Evolutionary conservation across 1,284 basidiomycete species (phyloP), one percentile per base, ranked within the genome.

Genomic region (Bjerkandera adusta): DNA sequence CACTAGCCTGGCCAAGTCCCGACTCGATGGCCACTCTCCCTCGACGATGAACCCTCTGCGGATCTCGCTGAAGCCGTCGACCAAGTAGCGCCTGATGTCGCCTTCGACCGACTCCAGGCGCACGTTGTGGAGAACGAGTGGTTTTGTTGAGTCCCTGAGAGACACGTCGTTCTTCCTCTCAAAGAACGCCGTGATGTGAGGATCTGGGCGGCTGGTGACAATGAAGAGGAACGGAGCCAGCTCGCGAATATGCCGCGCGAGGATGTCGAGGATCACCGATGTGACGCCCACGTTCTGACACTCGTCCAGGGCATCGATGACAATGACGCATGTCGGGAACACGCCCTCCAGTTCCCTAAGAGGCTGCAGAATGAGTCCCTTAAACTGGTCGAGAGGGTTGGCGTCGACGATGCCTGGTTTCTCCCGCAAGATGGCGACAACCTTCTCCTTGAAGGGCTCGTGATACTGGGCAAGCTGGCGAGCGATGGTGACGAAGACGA

Each of bases 401-500:
- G 15, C 22, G 18, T 20, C 13, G 13, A 24, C 8, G n/a, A 18
- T 22, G 15, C 26, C 10, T 12, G 36, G 36, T 12, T 38, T 10
- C 7, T 7, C 36, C 20, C 15, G 27, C 11, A 20, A 33, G 26
- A 52, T 30, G 11, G 26, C 27, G 12, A 61, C 54, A 26, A 63
- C 45, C 10, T 42, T 13, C 8, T 47, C 21, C n/a, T 37, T 44
- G 43, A 61, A 62, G 8, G n/a, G n/a, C 7, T 30, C 5, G 36
- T 10, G 11, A 24, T 22, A 5, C 6, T 6, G 7, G 18, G 5
- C n/a, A 20, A 65, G 54, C 33, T 58, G 53, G 36, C 48, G 59
- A 11, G 63, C 58, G 8, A 64, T 40, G 13, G 63, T 58, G 2
- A 61, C 57, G 33, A 65, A 45, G 26, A 64, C 55, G 25, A 25